Evolutionary conservation across 129 eudicot genomes (phyloP), one percentile per base, ranked within the genome.

Genomic region (Oenanthe sinensis): DNA sequence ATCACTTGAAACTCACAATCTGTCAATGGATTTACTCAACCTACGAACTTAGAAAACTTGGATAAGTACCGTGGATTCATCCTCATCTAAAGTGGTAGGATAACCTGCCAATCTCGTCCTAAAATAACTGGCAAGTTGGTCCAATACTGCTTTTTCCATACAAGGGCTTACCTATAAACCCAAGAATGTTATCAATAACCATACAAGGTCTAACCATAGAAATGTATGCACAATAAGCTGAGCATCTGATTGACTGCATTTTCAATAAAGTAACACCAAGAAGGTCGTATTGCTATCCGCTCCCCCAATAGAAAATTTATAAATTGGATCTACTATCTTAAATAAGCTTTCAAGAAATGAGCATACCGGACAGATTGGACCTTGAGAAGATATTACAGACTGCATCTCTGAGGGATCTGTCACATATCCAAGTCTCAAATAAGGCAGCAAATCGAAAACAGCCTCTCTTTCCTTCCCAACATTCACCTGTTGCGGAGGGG

Each of bases 361-460:
- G 71, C 96, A 80, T 91, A 95, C 99, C 75, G 90, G 96, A 83
- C 99, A 95, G 60, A 89, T 85, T 63, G 99, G 99, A 80, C 99
- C 99, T 82, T 88, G 96, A 75, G 99, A 95, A 60, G 94, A 87
- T 74, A 95, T 78, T 24, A 95, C 99, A 3, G 97, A 88, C 44
- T 90, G 91, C 99, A 95, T 91, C 76, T 92, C 99, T 68, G 90
- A 85, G 84, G 96, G 92, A 89, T 95, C 97, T 77, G 97, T 88
- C 74, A 92, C 97, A 85, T 95, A 95, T 85, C 99, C 99, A 78
- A 95, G 84, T 76, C 97, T 85, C 85, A 95, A 78, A 82, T 95
- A 95, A 71, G 99, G 99, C 84, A 95, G 97, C 92, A 95, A 90
- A 77, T 95, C 97, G 28, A 79, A 76, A 55, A 95, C 88, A 37